Evolutionary conservation across 73 alveolate species (phyloP).

Genomic region (Paramecium sexaurelia): DNA sequence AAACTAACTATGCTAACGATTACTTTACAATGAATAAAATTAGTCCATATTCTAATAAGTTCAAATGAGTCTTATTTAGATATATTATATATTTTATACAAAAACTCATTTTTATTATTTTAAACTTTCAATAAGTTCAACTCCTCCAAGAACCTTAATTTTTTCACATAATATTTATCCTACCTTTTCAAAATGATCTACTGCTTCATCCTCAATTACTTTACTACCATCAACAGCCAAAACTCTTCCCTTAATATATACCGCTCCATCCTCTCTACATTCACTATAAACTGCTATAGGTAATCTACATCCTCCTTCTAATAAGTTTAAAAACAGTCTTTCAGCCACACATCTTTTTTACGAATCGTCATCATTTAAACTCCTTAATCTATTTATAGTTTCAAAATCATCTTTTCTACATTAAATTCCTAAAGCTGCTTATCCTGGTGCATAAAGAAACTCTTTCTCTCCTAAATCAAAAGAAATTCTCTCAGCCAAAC

Average conservation of each 20-base stretch:
- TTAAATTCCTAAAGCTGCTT: conserved; percentile 81
- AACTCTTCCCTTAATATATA: conserved; percentile 37
- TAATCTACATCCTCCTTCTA: conserved; percentile 86
- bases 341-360: conserved; percentile 74
- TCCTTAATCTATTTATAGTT: conserved; percentile 5
- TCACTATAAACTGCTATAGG: conserved; percentile 79
- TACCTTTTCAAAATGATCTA: background rate
- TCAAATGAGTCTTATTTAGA: conserved; percentile 34
- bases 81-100: background rate
- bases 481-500: conserved; percentile 68
- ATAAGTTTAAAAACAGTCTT: conserved; percentile 70
- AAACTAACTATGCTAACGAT: conserved; percentile 68
- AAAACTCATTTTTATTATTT: background rate
- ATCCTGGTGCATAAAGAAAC: conserved; percentile 79
- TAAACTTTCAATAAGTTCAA: background rate
- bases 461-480: conserved; percentile 68
- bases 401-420: conserved; percentile 73
- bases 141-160: background rate
- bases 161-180: background rate
- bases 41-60: conserved; percentile 65
- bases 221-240: conserved; percentile 4
- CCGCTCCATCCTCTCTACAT: background rate
- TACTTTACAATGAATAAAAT: conserved; percentile 60
- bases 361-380: conserved; percentile 67
- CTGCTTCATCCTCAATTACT: conserved; percentile 20